Percentiles rank a stretch among this genome's conserved stretches.
These are phyloP conservation scores for Beta lomatogona DNA, from an alignment of 179 eudicot genomes.

Conservation along the genomic window DNA sequence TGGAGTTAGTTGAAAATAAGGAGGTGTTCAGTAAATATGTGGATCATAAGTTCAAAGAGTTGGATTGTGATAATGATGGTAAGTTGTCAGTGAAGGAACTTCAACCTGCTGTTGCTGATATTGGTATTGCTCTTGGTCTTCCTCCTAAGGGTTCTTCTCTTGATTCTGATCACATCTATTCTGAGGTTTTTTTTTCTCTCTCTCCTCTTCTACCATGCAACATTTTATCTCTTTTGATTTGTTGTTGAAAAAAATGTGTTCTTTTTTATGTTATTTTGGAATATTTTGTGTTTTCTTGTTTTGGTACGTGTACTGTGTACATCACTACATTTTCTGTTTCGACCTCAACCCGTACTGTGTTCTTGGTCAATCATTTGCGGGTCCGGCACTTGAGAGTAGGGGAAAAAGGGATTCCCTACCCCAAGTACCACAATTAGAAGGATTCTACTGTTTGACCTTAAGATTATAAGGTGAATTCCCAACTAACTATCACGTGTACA, in stretches of 20 bases:
- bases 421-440: too few species aligned
- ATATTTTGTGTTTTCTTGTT: too few species aligned
- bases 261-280: too few species aligned
- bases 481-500: background rate
- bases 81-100: constrained; percentile 73
- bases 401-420: too few species aligned
- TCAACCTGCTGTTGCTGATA: constrained; percentile 75
- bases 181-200: constrained; percentile 54
- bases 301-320: too few species aligned
- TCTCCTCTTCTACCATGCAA: background rate
- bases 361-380: too few species aligned
- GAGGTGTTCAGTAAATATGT: constrained; percentile 56
- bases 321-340: too few species aligned
- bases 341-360: too few species aligned
- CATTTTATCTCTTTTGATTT: background rate
- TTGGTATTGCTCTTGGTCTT: constrained; percentile 85
- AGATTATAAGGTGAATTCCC: background rate
- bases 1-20: constrained; percentile 82
- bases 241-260: background rate
- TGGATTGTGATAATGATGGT: constrained; percentile 73
- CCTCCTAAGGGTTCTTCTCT: constrained; percentile 70
- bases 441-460: too few species aligned
- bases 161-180: constrained; percentile 76
- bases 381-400: too few species aligned
- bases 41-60: constrained; percentile 72